These are phyloP conservation scores for Moesziomyces aphidis DNA, from an alignment of 1,284 basidiomycete species.

Conservation along the genomic window DNA sequence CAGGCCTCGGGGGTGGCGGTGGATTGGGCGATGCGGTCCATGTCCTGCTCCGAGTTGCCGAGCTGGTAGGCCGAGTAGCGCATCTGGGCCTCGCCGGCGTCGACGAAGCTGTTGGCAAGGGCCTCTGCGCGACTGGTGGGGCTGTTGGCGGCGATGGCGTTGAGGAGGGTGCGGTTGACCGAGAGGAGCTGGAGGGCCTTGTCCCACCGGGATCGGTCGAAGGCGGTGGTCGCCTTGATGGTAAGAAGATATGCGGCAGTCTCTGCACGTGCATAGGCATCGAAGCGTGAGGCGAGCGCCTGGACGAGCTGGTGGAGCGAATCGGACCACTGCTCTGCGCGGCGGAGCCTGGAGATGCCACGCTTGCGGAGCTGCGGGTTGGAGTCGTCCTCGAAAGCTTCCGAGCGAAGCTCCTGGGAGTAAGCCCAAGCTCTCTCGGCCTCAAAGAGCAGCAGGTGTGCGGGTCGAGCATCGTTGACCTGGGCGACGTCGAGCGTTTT, in stretches of 20 bases:
- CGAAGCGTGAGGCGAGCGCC: constrained; percentile 70
- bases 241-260: constrained; percentile 75
- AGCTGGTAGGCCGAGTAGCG: constrained; percentile 92
- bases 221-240: constrained; percentile 70
- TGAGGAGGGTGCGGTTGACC: constrained; percentile 81
- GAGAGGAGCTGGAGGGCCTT: constrained; percentile 81
- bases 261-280: constrained; percentile 54
- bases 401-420: constrained; percentile 80
- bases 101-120: constrained; percentile 83
- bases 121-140: constrained; percentile 89
- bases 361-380: constrained; percentile 77
- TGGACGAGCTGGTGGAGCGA: constrained; percentile 81
- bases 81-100: constrained; percentile 89
- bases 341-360: constrained; percentile 83
- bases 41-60: constrained; percentile 76
- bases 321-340: constrained; percentile 84
- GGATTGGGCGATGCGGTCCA: constrained; percentile 81
- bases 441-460: constrained; percentile 82
- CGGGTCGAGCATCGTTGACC: constrained; percentile 48
- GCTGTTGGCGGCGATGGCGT: constrained; percentile 77
- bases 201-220: constrained; percentile 75
- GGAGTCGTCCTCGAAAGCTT: constrained; percentile 72
- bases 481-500: constrained; percentile 53
- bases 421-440: constrained; percentile 92
- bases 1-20: constrained; percentile 72